Evolutionary conservation across 495 filamentous ascomycete species (phyloP), one percentile per base, ranked within the genome.

Genomic region (Cryomyces minteri): DNA sequence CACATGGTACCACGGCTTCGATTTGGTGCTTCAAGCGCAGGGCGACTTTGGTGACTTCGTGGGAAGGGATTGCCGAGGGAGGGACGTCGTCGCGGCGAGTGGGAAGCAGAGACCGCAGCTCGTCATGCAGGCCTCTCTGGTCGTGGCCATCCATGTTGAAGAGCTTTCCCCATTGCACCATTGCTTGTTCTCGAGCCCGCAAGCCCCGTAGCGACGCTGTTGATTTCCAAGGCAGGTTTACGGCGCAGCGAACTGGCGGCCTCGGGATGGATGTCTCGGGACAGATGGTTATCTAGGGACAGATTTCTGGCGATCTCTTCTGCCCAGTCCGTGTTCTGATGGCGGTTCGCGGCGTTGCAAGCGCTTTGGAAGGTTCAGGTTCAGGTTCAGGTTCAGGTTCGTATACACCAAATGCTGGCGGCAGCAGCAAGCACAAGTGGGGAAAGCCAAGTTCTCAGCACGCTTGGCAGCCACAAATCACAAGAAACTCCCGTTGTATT

Each of bases 21-120:
- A 98, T 79, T 53, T 94, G 82, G 58, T 92, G 84, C 52, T 88
- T 88, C 49, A 98, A 66, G 34, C 84, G 80, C 18, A 96, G 73
- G 0, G 87, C 87, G 43, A 93, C 68, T 55, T 84, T 85, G 39
- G 88, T 90, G 46, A 95, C 87, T 53, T 82, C 73, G 38, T 68
- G 64, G 11, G 79, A 58, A 7, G 77, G 69, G 41, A 84, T 77
- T 46, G 80, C 73, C 11, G 79, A 78, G 38, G 71, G 60, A 43
- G 76, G 52, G 6, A 58, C 48, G 0, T 70, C 66, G 34, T 73
- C 64, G 41, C 64, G 64, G 49, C 72, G 68, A 42, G 69, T 67
- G 4, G 84, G 81, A n/a, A 83, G 72, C 14, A 84, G 34, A 7
- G 34, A 37, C 12, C 12, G 34, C 7, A 7, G 12, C 12, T 67